Evolutionary conservation across 2,329 filamentous ascomycete genomes (phyloP), one percentile per base, ranked within the genome.

Genomic region (Microdochium bolleyi): DNA sequence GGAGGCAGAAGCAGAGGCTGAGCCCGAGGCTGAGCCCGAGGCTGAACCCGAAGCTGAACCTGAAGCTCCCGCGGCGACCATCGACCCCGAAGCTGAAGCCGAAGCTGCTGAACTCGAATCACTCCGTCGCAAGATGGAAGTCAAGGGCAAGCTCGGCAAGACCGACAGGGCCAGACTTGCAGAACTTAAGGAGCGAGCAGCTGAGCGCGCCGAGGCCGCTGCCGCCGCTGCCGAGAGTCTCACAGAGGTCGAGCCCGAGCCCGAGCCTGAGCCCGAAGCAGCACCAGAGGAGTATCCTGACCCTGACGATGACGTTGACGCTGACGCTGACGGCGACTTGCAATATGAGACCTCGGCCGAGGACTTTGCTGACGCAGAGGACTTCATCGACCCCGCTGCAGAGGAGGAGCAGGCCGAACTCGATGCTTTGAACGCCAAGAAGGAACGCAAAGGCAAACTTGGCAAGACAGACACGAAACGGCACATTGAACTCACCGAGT

Each of bases 111-210:
- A 76, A 54, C 63, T 75, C 13, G 69, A 64, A 14, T 60, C 63
- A 3, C 64, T 77, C 4, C 73, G 72, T 46, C 67, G 69, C 22
- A 81, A 79, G 60, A 79, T 77, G 59, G 68, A 69, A 1, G 76
- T 74, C 57, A 81, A 76, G 48, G 65, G 67, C 52, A 78, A 69
- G 55, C 58, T 76, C 13, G 62, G 60, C 2, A 77, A 72, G 56
- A 75, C 69, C 53, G 74, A 76, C 32, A 64, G 76, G 50, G 73
- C 78, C 54, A 75, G 72, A 54, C 65, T 71, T 24, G 66, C 70
- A 32, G 58, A 60, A 5, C 60, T 76, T 8, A 68, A 63, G 10
- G 65, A 66, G 37, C 70, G 63, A 34, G 63, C 67, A 24, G 62
- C 60, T 24, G 62, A 61, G 55, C 64, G 71, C 34, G 67, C 69